Percentiles rank a stretch among this genome's conserved stretches.
Conservation (phyloP, 495 filamentous ascomycete species). For the Aspergillus olivimuriae region DNA sequence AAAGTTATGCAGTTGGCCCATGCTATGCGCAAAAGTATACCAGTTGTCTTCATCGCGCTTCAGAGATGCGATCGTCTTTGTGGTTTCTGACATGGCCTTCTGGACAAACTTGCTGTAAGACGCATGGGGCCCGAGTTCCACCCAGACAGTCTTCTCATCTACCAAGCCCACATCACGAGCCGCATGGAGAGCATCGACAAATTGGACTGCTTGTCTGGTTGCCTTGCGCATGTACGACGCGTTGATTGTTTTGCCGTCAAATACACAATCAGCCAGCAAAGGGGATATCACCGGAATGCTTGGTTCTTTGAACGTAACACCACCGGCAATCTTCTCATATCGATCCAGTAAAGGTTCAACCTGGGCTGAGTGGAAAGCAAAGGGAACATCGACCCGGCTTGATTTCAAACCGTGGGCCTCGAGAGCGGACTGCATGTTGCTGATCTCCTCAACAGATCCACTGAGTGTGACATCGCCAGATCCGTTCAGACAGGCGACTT, state of each 20-base stretch:
- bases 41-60: slow-evolving; percentile 53
- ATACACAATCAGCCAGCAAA: slow-evolving; percentile 54
- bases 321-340: slow-evolving; percentile 53
- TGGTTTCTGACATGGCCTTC: slow-evolving; percentile 58
- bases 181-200: slow-evolving; percentile 54
- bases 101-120: slow-evolving; percentile 40
- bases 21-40: slow-evolving; percentile 54
- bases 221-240: slow-evolving; percentile 56
- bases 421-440: slow-evolving; percentile 51
- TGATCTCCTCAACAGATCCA: slow-evolving; percentile 40
- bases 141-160: slow-evolving; percentile 39
- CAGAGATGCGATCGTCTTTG: slow-evolving; percentile 53
- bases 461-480: slow-evolving; percentile 46
- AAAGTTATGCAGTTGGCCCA: slow-evolving; percentile 55
- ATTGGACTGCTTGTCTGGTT: slow-evolving; percentile 65
- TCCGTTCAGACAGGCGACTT: slow-evolving; percentile 50
- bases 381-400: slow-evolving; percentile 65
- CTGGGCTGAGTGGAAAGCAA: slow-evolving; percentile 77
- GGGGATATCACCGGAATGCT: slow-evolving; percentile 63
- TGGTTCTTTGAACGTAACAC: slow-evolving; percentile 54
- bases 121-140: slow-evolving; percentile 66
- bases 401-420: slow-evolving; percentile 52
- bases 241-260: slow-evolving; percentile 43
- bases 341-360: slow-evolving; percentile 68
- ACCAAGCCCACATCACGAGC: slow-evolving; percentile 41